These are phyloP conservation scores for Monsonia emarginata DNA, from an alignment of 441 rosid genomes.

Conservation along the genomic window DNA sequence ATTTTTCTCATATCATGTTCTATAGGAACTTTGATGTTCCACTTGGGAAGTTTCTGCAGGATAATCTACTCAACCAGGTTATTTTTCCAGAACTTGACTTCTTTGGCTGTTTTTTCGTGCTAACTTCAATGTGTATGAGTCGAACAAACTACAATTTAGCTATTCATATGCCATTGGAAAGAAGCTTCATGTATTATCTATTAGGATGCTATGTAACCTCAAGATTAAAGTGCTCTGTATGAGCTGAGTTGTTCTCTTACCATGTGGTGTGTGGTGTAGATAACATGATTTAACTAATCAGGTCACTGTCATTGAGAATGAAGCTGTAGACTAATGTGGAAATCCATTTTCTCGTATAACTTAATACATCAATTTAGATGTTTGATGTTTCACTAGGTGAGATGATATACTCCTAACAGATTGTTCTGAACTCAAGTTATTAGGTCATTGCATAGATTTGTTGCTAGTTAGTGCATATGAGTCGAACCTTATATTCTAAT, in stretches of 20 bases:
- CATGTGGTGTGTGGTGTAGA: too few relatives aligned
- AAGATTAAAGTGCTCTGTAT: not conserved
- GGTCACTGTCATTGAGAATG: not conserved
- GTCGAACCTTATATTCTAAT: not conserved
- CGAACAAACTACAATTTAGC: not conserved
- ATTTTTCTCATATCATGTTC: constrained; percentile 83
- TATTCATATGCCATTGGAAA: not conserved
- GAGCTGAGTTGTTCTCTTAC: not conserved
- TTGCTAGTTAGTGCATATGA: not conserved
- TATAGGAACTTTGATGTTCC: constrained; percentile 81
- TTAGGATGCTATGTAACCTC: not conserved
- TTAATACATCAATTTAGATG: constrained; percentile 71
- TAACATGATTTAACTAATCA: not conserved
- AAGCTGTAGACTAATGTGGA: constrained; percentile 53
- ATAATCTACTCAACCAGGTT: constrained; percentile 85
- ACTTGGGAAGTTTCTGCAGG: constrained; percentile 73
- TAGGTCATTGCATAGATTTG: not conserved
- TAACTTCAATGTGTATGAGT: not conserved
- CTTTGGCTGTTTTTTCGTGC: constrained; percentile 6
- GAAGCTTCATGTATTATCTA: too few relatives aligned
- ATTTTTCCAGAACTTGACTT: constrained; percentile 18
- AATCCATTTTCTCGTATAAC: constrained; percentile 78
- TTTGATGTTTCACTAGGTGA: constrained; percentile 73
- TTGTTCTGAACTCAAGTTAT: constrained; percentile 12
- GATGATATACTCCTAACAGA: constrained; percentile 78